These are phyloP conservation scores for Daldinia loculata DNA, from an alignment of 495 filamentous ascomycete genomes.

Conservation along the genomic window DNA sequence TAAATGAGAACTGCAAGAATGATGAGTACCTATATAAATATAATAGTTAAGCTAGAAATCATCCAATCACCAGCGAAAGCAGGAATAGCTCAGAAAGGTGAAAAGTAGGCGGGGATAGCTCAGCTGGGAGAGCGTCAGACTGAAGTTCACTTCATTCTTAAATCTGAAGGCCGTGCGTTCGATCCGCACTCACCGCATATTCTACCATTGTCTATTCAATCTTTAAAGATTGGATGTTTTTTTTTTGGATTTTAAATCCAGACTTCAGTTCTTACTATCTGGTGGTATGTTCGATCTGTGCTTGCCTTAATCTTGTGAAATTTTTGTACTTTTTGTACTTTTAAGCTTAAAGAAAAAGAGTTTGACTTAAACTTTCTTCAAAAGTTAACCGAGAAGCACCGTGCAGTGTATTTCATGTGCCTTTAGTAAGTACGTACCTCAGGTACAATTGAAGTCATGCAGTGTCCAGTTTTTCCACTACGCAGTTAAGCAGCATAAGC, in stretches of 20 bases:
- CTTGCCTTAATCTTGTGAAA: not conserved
- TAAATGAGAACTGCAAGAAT: too few relatives aligned
- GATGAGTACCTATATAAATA: too few relatives aligned
- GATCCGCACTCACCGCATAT: not conserved
- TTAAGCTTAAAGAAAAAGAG: not conserved
- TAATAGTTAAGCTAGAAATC: too few relatives aligned
- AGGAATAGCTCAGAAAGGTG: too few relatives aligned
- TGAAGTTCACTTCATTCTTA: not conserved
- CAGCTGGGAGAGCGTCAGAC: constrained; percentile 3
- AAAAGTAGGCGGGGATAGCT: constrained; percentile 4
- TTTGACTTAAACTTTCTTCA: not conserved
- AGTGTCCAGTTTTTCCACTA: not conserved
- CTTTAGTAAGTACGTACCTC: not conserved
- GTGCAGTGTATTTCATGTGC: too few relatives aligned
- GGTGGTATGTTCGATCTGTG: not conserved
- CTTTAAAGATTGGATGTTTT: not conserved
- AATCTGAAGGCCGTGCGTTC: constrained; percentile 1
- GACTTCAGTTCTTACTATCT: too few relatives aligned
- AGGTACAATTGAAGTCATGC: not conserved
- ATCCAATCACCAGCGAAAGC: too few relatives aligned
- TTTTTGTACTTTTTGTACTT: not conserved
- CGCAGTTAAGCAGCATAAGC: not conserved
- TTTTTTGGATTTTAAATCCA: not conserved
- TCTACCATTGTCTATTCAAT: not conserved
- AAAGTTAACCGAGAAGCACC: too few relatives aligned